Evolutionary conservation across 345 rosid species (phyloP).

Genomic region (Hirschfeldia incana): DNA sequence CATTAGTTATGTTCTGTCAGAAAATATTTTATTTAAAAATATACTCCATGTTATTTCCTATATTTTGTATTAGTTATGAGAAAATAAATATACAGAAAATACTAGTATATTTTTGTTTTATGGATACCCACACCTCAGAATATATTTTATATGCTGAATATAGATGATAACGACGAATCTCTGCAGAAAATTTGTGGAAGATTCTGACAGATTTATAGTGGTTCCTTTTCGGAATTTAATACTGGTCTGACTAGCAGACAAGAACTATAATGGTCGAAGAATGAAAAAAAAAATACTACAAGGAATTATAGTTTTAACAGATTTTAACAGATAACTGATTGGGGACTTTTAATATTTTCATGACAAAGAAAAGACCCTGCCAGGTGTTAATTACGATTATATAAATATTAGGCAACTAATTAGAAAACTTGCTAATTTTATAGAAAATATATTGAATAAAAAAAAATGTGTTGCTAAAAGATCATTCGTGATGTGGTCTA

Average conservation of each 20-base stretch:
- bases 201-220: constrained; percentile 25
- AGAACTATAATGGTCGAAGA: not conserved
- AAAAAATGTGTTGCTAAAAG: not conserved
- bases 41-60: not conserved
- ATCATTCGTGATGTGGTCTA: not conserved
- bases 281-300: not conserved
- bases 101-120: not conserved
- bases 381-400: not conserved
- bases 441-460: not conserved
- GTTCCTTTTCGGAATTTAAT: not conserved
- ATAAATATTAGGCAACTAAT: not conserved
- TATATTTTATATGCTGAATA: too few relatives aligned
- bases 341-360: not conserved
- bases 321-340: constrained; percentile 1
- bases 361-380: not conserved
- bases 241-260: not conserved
- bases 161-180: constrained; percentile 17
- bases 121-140: not conserved
- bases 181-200: constrained; percentile 4
- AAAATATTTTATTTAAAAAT: not conserved
- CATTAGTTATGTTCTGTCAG: constrained; percentile 22
- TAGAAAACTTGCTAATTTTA: not conserved
- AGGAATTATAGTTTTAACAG: not conserved
- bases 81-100: not conserved
- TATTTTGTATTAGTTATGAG: not conserved